Base-by-base conservation (phyloP, 352 stramenopile genomes). In the Phytopythium aichiense region DNA sequence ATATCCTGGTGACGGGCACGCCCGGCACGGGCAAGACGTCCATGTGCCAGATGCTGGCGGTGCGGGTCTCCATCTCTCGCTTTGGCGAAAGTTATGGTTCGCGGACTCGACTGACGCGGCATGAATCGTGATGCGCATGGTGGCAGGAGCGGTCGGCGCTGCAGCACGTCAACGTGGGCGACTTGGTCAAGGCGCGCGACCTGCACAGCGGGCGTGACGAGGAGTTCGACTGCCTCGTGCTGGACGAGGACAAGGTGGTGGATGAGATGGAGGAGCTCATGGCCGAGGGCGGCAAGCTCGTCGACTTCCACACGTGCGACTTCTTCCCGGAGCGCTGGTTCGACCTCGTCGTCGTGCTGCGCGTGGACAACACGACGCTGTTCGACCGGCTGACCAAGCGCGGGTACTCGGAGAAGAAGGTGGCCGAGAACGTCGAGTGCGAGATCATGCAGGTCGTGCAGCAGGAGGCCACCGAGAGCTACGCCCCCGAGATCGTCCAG, bases 381-480 rank as follows among this genome's bases (percentile, higher is more conserved):
- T 97, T 93, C 57, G 89, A 97, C 64, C 84, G 89, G 13, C 73
- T 97, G 38, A 71, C 84, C 37, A 81, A 82, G 62, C 85, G 89
- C 63, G 94, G 94, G 30, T 99, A 99, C 74, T 92, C 75, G 61
- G 86, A 98, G 58, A 98, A 97, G 71, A 99, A 99, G 66, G 74
- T 98, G 66, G 67, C 67, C 18, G 96, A 99, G 74, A 99, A 99
- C 72, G 92, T 98, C 70, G 83, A 98, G 74, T 98, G 92, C 63
- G 97, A 99, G 80, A 99, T 99, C 71, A 99, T 99, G 96, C 90
- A 96, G 73, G 92, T 99, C 11, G 91, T 99, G 55, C 72, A 98
- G 13, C 96, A 99, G 58, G 97, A 99, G 60, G 96, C 96, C 23
- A 74, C 77, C 25, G 96, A 99, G 74, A 94, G 81, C 50, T 99